Evolutionary conservation across 345 rosid species (phyloP).

Genomic region (Salix udensis): DNA sequence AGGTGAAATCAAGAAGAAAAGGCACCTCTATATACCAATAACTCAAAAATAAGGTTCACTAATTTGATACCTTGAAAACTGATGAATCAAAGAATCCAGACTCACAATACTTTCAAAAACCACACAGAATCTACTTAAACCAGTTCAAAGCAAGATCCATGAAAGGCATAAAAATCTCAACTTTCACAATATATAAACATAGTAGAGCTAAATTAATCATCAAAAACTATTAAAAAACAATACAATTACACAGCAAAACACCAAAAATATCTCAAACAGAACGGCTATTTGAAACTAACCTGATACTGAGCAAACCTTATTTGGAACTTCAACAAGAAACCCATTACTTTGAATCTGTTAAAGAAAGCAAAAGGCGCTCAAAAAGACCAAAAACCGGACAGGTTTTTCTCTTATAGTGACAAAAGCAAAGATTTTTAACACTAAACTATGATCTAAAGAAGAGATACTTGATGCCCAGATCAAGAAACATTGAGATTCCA

Average conservation of each 20-base stretch:
- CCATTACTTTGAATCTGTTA: conserved; percentile 34
- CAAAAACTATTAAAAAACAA: not conserved
- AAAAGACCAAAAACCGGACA: conserved; percentile 24
- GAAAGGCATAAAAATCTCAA: not conserved
- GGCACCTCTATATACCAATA: not conserved
- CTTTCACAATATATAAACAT: not conserved
- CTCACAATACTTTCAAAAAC: not conserved
- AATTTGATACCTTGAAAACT: not conserved
- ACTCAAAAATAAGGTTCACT: conserved; percentile 6
- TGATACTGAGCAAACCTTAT: conserved; percentile 25
- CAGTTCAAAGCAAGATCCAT: conserved; percentile 20
- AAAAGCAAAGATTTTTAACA: conserved; percentile 17
- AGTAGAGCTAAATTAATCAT: not conserved
- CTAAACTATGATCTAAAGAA: conserved; percentile 28
- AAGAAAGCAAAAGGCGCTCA: conserved; percentile 10
- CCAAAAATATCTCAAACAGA: not conserved
- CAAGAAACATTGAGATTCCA: conserved; percentile 32
- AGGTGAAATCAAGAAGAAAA: conserved; percentile 7
- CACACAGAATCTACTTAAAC: not conserved
- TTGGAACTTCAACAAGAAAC: conserved; percentile 29
- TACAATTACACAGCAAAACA: not conserved
- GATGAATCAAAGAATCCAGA: not conserved
- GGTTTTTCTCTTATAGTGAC: conserved; percentile 8
- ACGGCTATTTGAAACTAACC: conserved; percentile 30
- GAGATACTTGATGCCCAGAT: conserved; percentile 35